A percentile compares a stretch with the other conserved stretches of the same genome.
phyloP scores from a whole-genome alignment of 257 asterid genomes.

The Scutellaria barbata region DNA sequence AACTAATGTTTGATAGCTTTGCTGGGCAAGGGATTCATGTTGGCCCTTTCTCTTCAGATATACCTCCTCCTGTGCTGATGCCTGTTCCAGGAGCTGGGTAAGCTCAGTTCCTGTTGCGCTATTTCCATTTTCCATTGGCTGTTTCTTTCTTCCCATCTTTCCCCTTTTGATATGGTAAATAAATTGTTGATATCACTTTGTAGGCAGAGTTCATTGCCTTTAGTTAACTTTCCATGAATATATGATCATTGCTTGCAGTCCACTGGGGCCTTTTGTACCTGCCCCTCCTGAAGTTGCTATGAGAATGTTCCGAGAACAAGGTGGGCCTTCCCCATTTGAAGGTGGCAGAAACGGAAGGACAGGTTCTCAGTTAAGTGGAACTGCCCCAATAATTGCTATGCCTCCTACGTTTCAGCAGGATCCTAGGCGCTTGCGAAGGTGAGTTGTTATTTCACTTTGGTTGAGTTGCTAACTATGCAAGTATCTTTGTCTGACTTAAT shows the following conservation, averaged over 20 bases:
- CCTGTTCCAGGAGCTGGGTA: constrained; percentile 99
- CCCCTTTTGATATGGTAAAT: not conserved
- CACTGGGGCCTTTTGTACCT: constrained; percentile 96
- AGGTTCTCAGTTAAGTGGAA: constrained; percentile 43
- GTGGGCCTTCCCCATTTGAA: constrained; percentile 87
- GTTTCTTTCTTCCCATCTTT: not conserved
- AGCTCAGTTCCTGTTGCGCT: constrained; percentile 21
- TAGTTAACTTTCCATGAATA: not conserved
- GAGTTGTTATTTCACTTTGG: constrained; percentile 34
- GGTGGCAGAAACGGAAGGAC: constrained; percentile 70
- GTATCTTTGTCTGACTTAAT: not conserved
- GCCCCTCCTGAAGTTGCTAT: constrained; percentile 99
- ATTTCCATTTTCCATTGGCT: not conserved
- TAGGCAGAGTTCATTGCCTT: not conserved
- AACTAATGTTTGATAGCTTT: constrained; percentile 75
- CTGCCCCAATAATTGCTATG: constrained; percentile 72
- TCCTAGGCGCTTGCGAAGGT: constrained; percentile 97
- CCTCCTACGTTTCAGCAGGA: constrained; percentile 83
- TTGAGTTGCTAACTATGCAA: constrained; percentile 2
- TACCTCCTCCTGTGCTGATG: constrained; percentile 92
- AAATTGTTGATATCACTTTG: constrained; percentile 6
- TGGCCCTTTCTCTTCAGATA: constrained; percentile 77
- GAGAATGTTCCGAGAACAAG: constrained; percentile 95
- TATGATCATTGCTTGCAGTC: constrained; percentile 56
- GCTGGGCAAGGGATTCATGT: constrained; percentile 79